Evolutionary conservation across 1,139 yeast genomes (phyloP), one percentile per base, ranked within the genome.

Genomic region (Debaryomyces psychrophilus): DNA sequence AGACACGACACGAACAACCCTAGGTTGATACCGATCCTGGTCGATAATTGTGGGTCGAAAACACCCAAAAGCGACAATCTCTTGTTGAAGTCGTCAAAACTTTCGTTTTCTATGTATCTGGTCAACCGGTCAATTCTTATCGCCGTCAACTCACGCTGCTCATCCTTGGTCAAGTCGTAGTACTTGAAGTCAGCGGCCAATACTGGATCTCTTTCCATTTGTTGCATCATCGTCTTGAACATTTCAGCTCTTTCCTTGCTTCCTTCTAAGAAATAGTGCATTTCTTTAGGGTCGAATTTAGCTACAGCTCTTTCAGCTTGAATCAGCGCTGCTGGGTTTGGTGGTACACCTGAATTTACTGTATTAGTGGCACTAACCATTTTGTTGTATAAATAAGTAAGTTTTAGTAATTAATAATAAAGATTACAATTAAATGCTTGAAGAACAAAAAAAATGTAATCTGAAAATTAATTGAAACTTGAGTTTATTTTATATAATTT

Each of bases 1-100:
- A 87, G 68, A 53, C 90, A 84, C 54, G 81, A 80, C 54, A 85
- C 73, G 61, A 86, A 87, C 48, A 87, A 73, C 5, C 90, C 90
- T 59, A 82, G 73, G 67, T 87, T 88, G 45, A 87, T 87, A 43
- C 87, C 63, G 54, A 77, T 59, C 59, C 77, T 60, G 51, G 69
- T 73, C 45, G 67, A 87, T 38, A 82, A 65, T 50, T 90, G 77
- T 18, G 93, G 88, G 51, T 82, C 78, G 50, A 62, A 75, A 27
- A 83, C 73, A 44, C 83, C 81, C 39, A 87, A 79, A 60, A 87
- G 85, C 53, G 72, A 67, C 52, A 73, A 64, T 52, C 78, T 61
- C 49, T 64, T 61, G 54, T 68, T 67, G 56, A 73, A 69, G 45
- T 62, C 65, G n/a, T 67, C 69, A 40, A 62, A 55, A 12, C 68